Evolutionary conservation across 352 stramenopile genomes (phyloP).

Genomic region (Globisporangium ultimum): DNA sequence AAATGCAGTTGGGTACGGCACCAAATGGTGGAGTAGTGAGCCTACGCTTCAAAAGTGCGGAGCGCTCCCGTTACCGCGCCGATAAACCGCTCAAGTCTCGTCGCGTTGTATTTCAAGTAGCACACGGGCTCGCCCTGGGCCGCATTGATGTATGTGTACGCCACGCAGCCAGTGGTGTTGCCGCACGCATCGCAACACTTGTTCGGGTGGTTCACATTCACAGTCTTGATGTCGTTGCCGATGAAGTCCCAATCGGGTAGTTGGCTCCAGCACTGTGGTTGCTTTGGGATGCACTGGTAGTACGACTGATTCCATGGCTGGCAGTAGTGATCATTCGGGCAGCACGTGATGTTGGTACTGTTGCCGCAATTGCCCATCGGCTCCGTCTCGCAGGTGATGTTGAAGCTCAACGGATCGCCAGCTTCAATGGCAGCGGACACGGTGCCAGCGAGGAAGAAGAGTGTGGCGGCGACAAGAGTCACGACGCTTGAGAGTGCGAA

Average conservation of each 20-base stretch:
- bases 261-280: slow-evolving; percentile 30
- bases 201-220: slow-evolving; percentile 25
- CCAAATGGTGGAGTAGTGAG: no score
- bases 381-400: no score
- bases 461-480: no score
- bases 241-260: slow-evolving; percentile 44
- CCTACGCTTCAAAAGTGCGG: no score
- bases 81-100: no score
- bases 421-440: no score
- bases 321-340: slow-evolving; percentile 31
- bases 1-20: no score
- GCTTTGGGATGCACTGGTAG: slow-evolving; percentile 39
- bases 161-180: slow-evolving; percentile 33
- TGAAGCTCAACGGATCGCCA: no score
- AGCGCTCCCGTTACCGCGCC: no score
- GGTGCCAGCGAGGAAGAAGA: no score
- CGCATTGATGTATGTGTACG: slow-evolving; percentile 41
- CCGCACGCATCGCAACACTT: slow-evolving; percentile 41
- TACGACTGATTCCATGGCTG: slow-evolving; percentile 31
- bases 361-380: slow-evolving; percentile 3
- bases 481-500: no score
- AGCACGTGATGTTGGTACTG: slow-evolving; percentile 18
- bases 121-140: slow-evolving; percentile 12
- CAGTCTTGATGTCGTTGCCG: slow-evolving; percentile 37
- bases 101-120: slow-evolving; percentile 18